Base-by-base conservation (phyloP, 306 rosid genomes). In the Alnus glutinosa region DNA sequence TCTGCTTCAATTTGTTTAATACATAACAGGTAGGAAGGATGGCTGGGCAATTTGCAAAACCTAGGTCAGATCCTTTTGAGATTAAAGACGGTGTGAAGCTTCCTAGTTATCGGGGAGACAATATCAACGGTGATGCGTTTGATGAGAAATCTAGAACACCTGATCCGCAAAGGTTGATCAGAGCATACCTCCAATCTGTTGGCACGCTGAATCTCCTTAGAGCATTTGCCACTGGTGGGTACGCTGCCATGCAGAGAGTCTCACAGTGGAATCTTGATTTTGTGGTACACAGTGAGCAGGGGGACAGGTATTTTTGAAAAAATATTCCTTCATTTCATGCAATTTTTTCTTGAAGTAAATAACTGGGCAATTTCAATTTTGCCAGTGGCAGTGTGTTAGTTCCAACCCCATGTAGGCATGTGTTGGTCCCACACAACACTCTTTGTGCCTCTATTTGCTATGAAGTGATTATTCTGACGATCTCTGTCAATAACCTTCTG, bases 21-120 rank as follows among this genome's bases (percentile, higher is more conserved):
- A 34, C 13, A 15, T 75, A 55, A 32, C 79, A 78, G 88, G 83
- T 85, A 64, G 86, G 86, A 68, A 78, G 88, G 82, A 82, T 82
- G 88, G 88, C 86, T 4, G 88, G 88, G 14, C 88, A 85, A 59
- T 85, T 85, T 48, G 86, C 86, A 62, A 85, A 78, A 80, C 88
- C 88, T 46, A 75, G 86, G 63, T 81, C 86, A 11, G 85, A 85
- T 6, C 30, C 75, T 47, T 85, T 81, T 81, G 88, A 81, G 85
- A 73, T 51, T 39, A 78, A 70, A 78, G 88, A 81, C 71, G 83
- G 88, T 2, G 81, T 85, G 61, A 75, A 75, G 69, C 81, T 85
- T 47, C 88, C 88, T 6, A 81, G 85, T 78, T 81, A 85, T 58
- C 72, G 85, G 12, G 85, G 88, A 71, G 83, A 85, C 77, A 85